A percentile compares a stretch with the other conserved stretches of the same genome.
Conservation (phyloP, 768 basidiomycete genomes). For the Termitomyces sp. region DNA sequence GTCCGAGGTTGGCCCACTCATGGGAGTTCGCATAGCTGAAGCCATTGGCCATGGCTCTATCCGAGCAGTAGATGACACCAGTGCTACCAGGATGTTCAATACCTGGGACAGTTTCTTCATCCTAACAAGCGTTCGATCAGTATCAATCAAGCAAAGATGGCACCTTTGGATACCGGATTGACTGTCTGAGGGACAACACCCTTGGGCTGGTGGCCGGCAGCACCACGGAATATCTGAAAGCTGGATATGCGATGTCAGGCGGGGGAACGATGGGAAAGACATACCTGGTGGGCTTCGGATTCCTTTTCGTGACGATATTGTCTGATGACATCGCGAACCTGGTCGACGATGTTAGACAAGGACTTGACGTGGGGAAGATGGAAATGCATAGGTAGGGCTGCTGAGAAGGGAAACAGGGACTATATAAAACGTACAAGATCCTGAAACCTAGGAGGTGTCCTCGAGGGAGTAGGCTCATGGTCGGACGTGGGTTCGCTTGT, state of each 20-base stretch:
- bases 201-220: constrained; percentile 67
- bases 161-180: constrained; percentile 51
- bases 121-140: constrained; percentile 33
- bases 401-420: not conserved
- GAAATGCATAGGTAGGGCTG: constrained; percentile 37
- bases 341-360: constrained; percentile 44
- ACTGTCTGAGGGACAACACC: constrained; percentile 64
- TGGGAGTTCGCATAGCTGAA: constrained; percentile 77
- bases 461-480: constrained; percentile 12
- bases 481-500: constrained; percentile 9
- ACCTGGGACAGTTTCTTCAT: constrained; percentile 89
- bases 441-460: constrained; percentile 19
- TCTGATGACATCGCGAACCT: constrained; percentile 69
- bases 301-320: constrained; percentile 74
- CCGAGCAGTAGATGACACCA: constrained; percentile 81
- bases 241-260: not conserved
- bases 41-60: constrained; percentile 94
- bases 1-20: constrained; percentile 89
- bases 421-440: constrained; percentile 18
- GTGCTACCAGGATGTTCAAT: constrained; percentile 74
- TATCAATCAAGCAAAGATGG: not conserved
- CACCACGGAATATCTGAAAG: constrained; percentile 69
- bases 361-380: constrained; percentile 43
- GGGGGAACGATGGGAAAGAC: constrained; percentile 5
- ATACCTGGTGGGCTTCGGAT: constrained; percentile 84